Evolutionary conservation across 179 eudicot species (phyloP), one percentile per base, ranked within the genome.

Genomic region (Dionaea muscipula): DNA sequence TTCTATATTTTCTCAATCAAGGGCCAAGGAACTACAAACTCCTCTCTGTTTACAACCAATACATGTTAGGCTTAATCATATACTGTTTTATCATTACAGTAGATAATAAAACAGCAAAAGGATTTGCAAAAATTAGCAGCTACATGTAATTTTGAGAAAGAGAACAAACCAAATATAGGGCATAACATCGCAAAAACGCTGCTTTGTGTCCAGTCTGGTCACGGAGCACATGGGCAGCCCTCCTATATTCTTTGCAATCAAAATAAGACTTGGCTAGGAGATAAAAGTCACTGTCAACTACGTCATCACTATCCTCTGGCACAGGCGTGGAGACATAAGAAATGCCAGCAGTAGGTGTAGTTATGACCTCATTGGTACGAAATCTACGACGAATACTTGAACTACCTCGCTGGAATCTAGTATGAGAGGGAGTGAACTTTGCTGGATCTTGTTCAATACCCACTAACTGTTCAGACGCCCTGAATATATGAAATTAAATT

Each of bases 381-480:
- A 66, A 84, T 56, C 96, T 79, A 24, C 91, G 85, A 15, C 79
- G 86, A 46, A 82, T 84, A 72, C 88, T 80, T 56, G 98, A 91
- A 65, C 88, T 84, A 12, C 86, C 95, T 26, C 94, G 78, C 75
- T 91, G 98, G 64, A 91, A 82, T 65, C 98, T 69, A 20, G 98
- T 84, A 68, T 80, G 94, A 2, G 96, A 82, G 6, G 88, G 94
- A 0, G 95, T 80, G 67, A 70, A 69, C 80, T 84, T 91, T 17
- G 79, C 66, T 2, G 90, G 96, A 51, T 84, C 98, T 72, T 87
- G 95, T 69, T 91, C 96, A 55, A 91, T 91, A 21, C 95, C 96
- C 71, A 87, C 72, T 47, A 91, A 69, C 52, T 84, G 98, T 59
- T 91, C 98, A 47, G 88, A 91, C 55, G 96, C 95, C 98, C 98